Conservation (phyloP, 2,329 filamentous ascomycete species). For the Talaromyces islandicus region DNA sequence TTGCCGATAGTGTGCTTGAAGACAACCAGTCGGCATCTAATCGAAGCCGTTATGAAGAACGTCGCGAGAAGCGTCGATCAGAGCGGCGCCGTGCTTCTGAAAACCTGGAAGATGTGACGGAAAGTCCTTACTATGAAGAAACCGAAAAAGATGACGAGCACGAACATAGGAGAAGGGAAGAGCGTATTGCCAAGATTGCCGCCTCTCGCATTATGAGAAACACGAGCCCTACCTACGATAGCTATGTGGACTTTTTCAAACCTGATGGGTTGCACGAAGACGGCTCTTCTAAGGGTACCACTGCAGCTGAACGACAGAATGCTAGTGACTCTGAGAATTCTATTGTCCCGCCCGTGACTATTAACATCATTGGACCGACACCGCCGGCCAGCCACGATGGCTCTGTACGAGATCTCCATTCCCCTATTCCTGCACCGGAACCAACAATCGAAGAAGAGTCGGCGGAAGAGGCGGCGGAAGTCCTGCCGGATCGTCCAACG, state of each 20-base stretch:
- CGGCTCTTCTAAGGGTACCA: constrained; percentile 14
- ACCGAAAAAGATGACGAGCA: constrained; percentile 15
- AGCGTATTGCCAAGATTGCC: constrained; percentile 22
- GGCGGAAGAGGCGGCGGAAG: constrained; percentile 22
- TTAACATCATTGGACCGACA: constrained; percentile 54
- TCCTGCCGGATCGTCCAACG: constrained; percentile 40
- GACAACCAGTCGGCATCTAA: constrained; percentile 25
- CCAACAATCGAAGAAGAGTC: constrained; percentile 18
- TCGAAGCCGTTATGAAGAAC: constrained; percentile 29
- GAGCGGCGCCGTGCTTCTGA: constrained; percentile 29
- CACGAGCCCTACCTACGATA: constrained; percentile 32
- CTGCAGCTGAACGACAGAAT: constrained; percentile 17
- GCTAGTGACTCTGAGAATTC: constrained; percentile 13
- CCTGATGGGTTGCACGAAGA: constrained; percentile 30
- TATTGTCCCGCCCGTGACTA: constrained; percentile 45
- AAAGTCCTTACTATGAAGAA: constrained; percentile 18
- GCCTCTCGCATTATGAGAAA: constrained; percentile 24
- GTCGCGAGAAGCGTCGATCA: constrained; percentile 33
- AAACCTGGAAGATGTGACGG: constrained; percentile 18
- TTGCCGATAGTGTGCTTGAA: constrained; percentile 23
- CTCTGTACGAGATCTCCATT: constrained; percentile 26
- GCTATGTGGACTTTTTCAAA: constrained; percentile 38
- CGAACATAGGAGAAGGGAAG: constrained; percentile 13
- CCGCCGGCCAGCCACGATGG: constrained; percentile 46
- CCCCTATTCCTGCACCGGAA: constrained; percentile 30